A percentile compares a stretch with the other conserved stretches of the same genome.
phyloP scores from a whole-genome alignment of 148 eudicot species.

The Cornus florida region DNA sequence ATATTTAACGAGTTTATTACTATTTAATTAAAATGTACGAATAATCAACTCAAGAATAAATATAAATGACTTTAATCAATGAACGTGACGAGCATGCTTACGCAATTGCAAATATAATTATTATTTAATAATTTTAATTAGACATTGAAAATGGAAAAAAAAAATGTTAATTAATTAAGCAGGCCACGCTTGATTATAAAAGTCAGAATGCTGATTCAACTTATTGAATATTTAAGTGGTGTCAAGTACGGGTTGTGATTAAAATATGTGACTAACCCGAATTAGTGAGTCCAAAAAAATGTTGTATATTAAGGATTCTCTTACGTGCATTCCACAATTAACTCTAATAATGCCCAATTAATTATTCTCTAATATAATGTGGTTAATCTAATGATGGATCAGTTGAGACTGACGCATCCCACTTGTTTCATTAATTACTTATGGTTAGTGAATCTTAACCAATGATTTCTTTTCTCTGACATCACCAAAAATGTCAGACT shows the following conservation, averaged over 20 bases:
- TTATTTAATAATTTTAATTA: background rate
- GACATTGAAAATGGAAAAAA: conserved; percentile 4
- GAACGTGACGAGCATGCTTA: background rate
- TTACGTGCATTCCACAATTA: background rate
- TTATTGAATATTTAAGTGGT: background rate
- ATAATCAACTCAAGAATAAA: no score
- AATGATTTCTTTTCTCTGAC: background rate
- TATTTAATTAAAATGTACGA: no score
- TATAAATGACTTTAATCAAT: no score
- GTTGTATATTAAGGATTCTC: background rate
- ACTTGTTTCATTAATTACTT: background rate
- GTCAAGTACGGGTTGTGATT: background rate
- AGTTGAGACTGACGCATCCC: background rate
- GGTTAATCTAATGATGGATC: background rate
- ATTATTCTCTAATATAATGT: background rate
- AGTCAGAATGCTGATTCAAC: background rate
- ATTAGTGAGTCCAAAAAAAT: background rate
- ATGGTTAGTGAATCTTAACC: background rate
- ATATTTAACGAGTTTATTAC: no score
- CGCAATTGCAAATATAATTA: background rate
- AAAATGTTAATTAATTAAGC: background rate
- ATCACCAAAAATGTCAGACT: conserved; percentile 4
- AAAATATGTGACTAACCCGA: no score
- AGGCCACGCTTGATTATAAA: background rate
- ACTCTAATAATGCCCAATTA: background rate